A percentile compares a stretch with the other conserved stretches of the same genome.
Evolutionary conservation across 495 filamentous ascomycete species (phyloP).

Genomic region (Hypomontagnella monticulosa): DNA sequence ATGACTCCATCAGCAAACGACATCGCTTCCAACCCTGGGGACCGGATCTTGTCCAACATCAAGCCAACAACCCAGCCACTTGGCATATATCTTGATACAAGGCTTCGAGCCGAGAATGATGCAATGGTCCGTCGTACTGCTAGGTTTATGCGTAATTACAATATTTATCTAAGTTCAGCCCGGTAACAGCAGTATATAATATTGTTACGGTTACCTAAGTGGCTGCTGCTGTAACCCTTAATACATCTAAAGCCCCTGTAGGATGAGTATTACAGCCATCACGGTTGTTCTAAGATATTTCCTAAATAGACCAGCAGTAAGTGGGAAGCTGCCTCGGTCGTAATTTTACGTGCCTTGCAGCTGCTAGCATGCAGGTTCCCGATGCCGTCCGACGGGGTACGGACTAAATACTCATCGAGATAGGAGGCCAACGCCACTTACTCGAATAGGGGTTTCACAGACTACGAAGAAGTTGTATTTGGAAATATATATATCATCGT

Average conservation of each 20-base stretch:
- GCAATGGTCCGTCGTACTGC: constrained; percentile 25
- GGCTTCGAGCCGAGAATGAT: constrained; percentile 16
- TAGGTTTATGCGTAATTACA: constrained; percentile 17
- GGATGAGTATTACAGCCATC: constrained; percentile 5
- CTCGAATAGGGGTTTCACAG: too few species aligned
- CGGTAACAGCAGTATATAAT: background rate
- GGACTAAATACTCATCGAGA: constrained; percentile 5
- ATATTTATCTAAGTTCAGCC: constrained; percentile 3
- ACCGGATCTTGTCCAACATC: constrained; percentile 34
- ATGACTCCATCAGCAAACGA: constrained; percentile 15
- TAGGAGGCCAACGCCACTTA: background rate
- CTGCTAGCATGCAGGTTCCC: constrained; percentile 36
- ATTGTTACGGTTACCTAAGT: background rate
- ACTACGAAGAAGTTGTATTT: too few species aligned
- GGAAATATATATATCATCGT: too few species aligned
- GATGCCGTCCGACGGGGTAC: constrained; percentile 36
- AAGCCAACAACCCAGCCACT: constrained; percentile 5
- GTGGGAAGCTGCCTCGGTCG: constrained; percentile 14
- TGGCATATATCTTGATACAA: constrained; percentile 15
- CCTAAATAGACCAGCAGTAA: background rate
- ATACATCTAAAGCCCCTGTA: background rate
- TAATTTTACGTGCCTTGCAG: constrained; percentile 40
- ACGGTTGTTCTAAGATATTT: background rate
- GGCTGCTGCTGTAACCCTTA: background rate
- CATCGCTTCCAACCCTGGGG: constrained; percentile 12